Evolutionary conservation across 805 yeast species (phyloP).

Genomic region (Zygotorulaspora florentina): DNA sequence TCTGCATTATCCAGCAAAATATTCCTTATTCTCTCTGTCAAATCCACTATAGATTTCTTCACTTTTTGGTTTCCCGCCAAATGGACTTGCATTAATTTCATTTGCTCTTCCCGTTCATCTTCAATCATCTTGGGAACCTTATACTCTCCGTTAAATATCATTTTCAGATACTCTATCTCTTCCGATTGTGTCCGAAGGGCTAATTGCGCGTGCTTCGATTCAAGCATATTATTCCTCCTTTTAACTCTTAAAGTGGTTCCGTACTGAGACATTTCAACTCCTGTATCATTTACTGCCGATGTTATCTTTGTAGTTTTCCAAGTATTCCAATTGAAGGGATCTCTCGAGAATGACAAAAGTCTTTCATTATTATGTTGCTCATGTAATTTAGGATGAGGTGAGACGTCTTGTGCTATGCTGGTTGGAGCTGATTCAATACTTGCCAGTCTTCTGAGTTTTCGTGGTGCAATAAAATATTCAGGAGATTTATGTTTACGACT

Average conservation of each 20-base stretch:
- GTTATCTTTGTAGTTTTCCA: slow-evolving; percentile 35
- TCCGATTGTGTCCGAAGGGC: slow-evolving; percentile 21
- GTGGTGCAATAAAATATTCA: slow-evolving; percentile 6
- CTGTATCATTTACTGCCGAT: slow-evolving; percentile 20
- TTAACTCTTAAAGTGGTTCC: slow-evolving; percentile 37
- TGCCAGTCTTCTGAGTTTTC: slow-evolving; percentile 3
- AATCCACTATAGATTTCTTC: slow-evolving; percentile 23
- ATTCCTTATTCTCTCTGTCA: slow-evolving; percentile 29
- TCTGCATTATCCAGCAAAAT: slow-evolving; percentile 16
- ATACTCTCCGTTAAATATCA: slow-evolving; percentile 36
- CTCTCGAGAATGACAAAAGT: slow-evolving; percentile 19
- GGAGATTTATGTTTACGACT: background rate
- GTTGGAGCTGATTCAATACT: background rate
- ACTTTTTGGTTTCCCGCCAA: slow-evolving; percentile 8
- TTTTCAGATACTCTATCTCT: slow-evolving; percentile 31
- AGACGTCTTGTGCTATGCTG: background rate
- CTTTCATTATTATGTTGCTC: slow-evolving; percentile 1
- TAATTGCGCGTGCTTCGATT: slow-evolving; percentile 12
- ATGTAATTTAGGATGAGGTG: background rate
- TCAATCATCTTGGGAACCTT: slow-evolving; percentile 31
- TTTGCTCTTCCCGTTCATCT: slow-evolving; percentile 26
- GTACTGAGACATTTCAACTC: slow-evolving; percentile 19
- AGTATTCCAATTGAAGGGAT: slow-evolving; percentile 31
- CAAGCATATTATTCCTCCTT: slow-evolving; percentile 8
- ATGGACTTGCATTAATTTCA: slow-evolving; percentile 23